phyloP scores from a whole-genome alignment of 108 stramenopile genomes.

The Nitzschia palea region DNA sequence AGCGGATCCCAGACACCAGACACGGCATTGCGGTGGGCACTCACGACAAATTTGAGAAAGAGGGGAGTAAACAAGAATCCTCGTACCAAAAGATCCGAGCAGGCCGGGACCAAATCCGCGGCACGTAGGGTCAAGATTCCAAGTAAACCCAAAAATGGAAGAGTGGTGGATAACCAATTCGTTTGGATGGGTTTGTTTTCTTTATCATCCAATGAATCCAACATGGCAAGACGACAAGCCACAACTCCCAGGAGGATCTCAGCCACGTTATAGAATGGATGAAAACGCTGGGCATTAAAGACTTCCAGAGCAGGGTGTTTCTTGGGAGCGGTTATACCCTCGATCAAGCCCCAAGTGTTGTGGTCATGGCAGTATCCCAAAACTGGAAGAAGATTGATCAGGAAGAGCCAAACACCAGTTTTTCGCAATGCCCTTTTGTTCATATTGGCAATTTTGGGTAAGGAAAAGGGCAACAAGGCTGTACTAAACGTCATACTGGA shows the following conservation, averaged over 20 bases:
- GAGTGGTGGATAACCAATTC: slow-evolving; percentile 26
- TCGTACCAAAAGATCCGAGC: slow-evolving; percentile 34
- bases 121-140: slow-evolving; percentile 22
- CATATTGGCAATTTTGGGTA: slow-evolving; percentile 43
- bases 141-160: slow-evolving; percentile 26
- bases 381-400: slow-evolving; percentile 30
- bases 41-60: slow-evolving; percentile 45
- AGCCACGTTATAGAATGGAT: slow-evolving; percentile 33
- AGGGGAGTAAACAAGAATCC: slow-evolving; percentile 34
- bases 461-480: slow-evolving; percentile 34
- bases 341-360: slow-evolving; percentile 29
- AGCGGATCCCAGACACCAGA: slow-evolving; percentile 16
- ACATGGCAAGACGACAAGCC: slow-evolving; percentile 47
- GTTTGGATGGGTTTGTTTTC: slow-evolving; percentile 26
- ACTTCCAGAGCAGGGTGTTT: slow-evolving; percentile 35
- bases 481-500: slow-evolving; percentile 36
- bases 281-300: slow-evolving; percentile 43
- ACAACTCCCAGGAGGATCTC: slow-evolving; percentile 43
- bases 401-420: slow-evolving; percentile 26
- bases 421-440: slow-evolving; percentile 31
- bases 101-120: slow-evolving; percentile 10
- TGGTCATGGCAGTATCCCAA: slow-evolving; percentile 41
- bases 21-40: slow-evolving; percentile 37
- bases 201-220: slow-evolving; percentile 30
- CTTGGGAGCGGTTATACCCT: slow-evolving; percentile 42